Base-by-base conservation (phyloP, 495 filamentous ascomycete species). In the Tuber magnatum region DNA sequence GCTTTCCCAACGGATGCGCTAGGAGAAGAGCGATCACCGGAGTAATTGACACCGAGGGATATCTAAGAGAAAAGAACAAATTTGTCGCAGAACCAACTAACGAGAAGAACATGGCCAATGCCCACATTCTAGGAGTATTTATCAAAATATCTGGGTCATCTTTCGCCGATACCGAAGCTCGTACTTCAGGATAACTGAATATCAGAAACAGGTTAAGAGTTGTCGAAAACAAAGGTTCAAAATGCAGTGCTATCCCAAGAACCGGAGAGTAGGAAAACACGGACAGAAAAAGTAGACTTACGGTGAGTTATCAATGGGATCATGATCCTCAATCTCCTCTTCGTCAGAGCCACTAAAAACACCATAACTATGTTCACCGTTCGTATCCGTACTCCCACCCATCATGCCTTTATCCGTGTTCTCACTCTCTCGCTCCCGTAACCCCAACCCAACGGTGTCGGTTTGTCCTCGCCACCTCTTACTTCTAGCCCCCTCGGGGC, bases 61-160 rank as follows among this genome's bases (percentile, higher is more conserved):
- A 95, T 85, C 92, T 87, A 76, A 95, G 84, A 46, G 91, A 89
- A 85, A 95, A 92, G 83, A 95, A 94, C 42, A 94, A 84, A 83
- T 94, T 95, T 56, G 92, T 93, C 3, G 91, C 90, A 48, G 92
- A 93, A 70, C 92, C 93, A 35, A 94, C 85, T 43, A 95, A 84
- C 14, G 92, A 90, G 81, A 94, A 97, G 20, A 95, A 80, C 10
- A 92, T 85, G 35, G 92, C 93, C 28, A 95, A 81, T 1, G 87
- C 82, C 93, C 93, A 95, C 92, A 95, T 97, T 48, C 93, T 91
- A 28, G 93, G 89, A 3, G 93, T 95, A 83, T 92, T 94, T 72
- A 94, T 93, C 8, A 92, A 94, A 24, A 93, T 85, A 24, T 87
- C 85, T 35, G 86, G 87, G 80, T 95, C 88, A 82, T 95, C 92